Evolutionary conservation across 2,329 filamentous ascomycete genomes (phyloP), one percentile per base, ranked within the genome.

Genomic region (Talaromyces sp.): DNA sequence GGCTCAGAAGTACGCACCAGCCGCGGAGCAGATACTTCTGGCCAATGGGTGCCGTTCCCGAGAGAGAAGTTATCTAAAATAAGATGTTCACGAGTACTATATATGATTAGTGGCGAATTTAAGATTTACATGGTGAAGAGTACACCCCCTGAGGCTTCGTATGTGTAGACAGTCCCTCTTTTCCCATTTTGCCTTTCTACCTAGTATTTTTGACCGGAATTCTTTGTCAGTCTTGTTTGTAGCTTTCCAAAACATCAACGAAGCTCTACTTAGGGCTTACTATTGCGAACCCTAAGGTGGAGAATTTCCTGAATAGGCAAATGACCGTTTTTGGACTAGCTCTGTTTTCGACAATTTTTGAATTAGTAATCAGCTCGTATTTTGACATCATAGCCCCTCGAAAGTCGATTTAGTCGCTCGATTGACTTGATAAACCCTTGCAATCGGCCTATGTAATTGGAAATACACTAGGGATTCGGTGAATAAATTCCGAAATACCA

Each of bases 321-420:
- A 5, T 29, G 7, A 8, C 27, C 17, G 17, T n/a, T 29, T 31
- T 29, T 53, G 25, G 49, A n/a, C 49, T 53, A 53, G 49, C 47
- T 53, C 4, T 2, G 0, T 31, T n/a, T 17, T 15, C 1, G 7
- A 27, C 19, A 22, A 15, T 53, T 29, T 31, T 8, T n/a, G 25
- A 53, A 53, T 53, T 53, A 29, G 49, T 53, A 17, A 53, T 53
- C 49, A 53, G 15, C 49, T 53, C 27, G 25, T 29, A 53, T 53
- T 53, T 8, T 5, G 15, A 49, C 25, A 1, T 29, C 27, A 25
- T 29, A 22, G 45, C 45, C 7, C 7, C 45, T 27, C 45, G 11
- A 49, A 15, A 15, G 15, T 40, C 38, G 15, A 40, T 8, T 17
- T n/a, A 36, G 34, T 36, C 11, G 34, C 5, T 36, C 11, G 5